Base-by-base conservation (phyloP, 148 eudicot species). In the Polygonum aviculare region DNA sequence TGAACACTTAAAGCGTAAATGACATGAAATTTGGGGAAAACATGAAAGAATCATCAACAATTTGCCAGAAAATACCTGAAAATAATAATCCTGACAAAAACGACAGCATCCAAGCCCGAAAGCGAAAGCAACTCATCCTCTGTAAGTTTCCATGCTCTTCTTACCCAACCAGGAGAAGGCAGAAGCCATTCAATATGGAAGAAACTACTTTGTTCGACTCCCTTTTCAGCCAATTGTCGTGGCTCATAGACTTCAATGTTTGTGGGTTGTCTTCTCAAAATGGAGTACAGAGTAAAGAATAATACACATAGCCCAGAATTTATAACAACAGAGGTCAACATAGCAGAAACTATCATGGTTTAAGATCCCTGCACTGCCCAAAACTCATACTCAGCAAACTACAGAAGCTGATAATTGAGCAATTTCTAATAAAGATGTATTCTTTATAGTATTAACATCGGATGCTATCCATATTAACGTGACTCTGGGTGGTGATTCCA, bases 41-140 rank as follows among this genome's bases (percentile, higher is more conserved):
- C 12, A 44, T 12, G 75, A 71, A 44, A 3, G 75, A 19, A 12
- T 26, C 4, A 21, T 44, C 6, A 45, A 15, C 12, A 41, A 9
- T 39, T 11, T 2, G 74, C 45, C 19, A 50, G 52, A 72, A 41
- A 12, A 41, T 83, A 91, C 97, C 97, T 80, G 85, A 91, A 87
- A 72, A 75, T 82, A 80, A 91, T 88, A 55, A 88, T 83, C 80
- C 93, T 87, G 82, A 85, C 84, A 45, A 91, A 91, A 62, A 88
- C 92, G 4, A 91, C 91, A 67, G 88, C 97, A 84, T 91, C 97
- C 87, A 91, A 82, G 69, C 97, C 97, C 21, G 91, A 86, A 65
- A 83, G 80, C 19, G 93, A 74, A 54, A 91, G 86, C 71, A 91
- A 72, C 7, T 91, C 92, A 9, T 88, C 88, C 79, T 91, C 92